These are phyloP conservation scores for Alternaria panax DNA, from an alignment of 2,329 filamentous ascomycete species.

Conservation along the genomic window DNA sequence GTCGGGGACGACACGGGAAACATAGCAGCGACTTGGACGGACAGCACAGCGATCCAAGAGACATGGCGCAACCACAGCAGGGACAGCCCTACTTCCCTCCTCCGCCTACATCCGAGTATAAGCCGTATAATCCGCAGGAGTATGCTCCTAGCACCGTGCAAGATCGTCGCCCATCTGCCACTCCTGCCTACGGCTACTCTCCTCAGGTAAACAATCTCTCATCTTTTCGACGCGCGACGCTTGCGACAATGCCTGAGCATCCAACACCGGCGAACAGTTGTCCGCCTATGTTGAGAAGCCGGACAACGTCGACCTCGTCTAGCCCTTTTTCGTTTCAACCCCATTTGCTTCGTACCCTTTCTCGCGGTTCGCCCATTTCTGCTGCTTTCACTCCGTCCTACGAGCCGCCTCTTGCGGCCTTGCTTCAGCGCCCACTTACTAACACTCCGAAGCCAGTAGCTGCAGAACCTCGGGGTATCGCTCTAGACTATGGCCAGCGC, in stretches of 20 bases:
- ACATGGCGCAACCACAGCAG: slow-evolving; percentile 40
- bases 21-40: slow-evolving; percentile 36
- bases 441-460: slow-evolving; percentile 41
- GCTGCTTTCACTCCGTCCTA: slow-evolving; percentile 45
- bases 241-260: slow-evolving; percentile 31
- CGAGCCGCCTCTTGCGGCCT: slow-evolving; percentile 46
- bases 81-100: slow-evolving; percentile 43
- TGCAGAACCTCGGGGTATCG: slow-evolving; percentile 9
- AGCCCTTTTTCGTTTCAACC: slow-evolving; percentile 25
- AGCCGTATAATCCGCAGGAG: slow-evolving; percentile 48
- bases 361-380: slow-evolving; percentile 40
- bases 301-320: slow-evolving; percentile 27
- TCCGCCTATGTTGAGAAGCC: slow-evolving; percentile 34
- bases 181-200: slow-evolving; percentile 39
- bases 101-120: slow-evolving; percentile 43
- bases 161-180: slow-evolving; percentile 34
- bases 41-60: slow-evolving; percentile 27
- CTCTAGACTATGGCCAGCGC: slow-evolving; percentile 12
- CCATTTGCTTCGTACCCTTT: slow-evolving; percentile 29
- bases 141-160: slow-evolving; percentile 34
- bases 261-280: slow-evolving; percentile 29
- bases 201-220: slow-evolving; percentile 48
- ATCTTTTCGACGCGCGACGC: slow-evolving; percentile 40
- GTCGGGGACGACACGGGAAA: slow-evolving; percentile 38
- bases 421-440: slow-evolving; percentile 43